Evolutionary conservation across 1,284 basidiomycete species (phyloP), one percentile per base, ranked within the genome.

Genomic region (Filobasidium uniguttulatum): DNA sequence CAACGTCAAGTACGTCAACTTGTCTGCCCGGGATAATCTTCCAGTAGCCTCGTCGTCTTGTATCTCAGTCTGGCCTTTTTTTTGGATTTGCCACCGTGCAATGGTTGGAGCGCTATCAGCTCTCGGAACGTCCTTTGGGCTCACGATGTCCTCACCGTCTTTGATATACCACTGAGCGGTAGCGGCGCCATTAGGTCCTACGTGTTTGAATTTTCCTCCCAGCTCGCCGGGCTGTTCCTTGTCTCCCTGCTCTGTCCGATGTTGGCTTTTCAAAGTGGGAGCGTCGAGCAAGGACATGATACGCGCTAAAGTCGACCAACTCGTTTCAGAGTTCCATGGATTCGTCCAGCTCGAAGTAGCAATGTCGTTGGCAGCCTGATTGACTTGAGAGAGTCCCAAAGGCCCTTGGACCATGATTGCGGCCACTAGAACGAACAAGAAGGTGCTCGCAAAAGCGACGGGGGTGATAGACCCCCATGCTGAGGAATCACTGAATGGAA

Each of bases 131-230:
- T n/a, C n/a, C n/a, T n/a, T n/a, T n/a, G n/a, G n/a, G n/a, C n/a
- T n/a, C n/a, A n/a, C n/a, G n/a, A n/a, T n/a, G n/a, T n/a, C n/a
- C 50, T 52, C 36, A 49, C 36, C 40, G n/a, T 49, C 48, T 44
- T 62, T 57, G 19, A 57, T 53, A 50, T 62, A 64, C 64, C 64
- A 66, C 40, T 56, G 61, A 53, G 56, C 63, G 23, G 56, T 54
- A 2, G 57, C 60, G 9, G 58, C 61, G 0, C 58, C 60, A 23
- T 51, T 49, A 4, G 58, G 57, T 5, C 47, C 54, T 1, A 60
- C 58, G 28, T 58, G 53, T 1, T 50, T 44, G 23, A 59, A 60
- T 44, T 62, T 61, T 12, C 62, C 62, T 1, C 63, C 62, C 58
- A 61, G 56, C 44, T 59, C 55, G 10, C 31, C 31, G n/a, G n/a